These are phyloP conservation scores for Arthroderma sp. DNA, from an alignment of 2,329 filamentous ascomycete genomes.

Conservation along the genomic window DNA sequence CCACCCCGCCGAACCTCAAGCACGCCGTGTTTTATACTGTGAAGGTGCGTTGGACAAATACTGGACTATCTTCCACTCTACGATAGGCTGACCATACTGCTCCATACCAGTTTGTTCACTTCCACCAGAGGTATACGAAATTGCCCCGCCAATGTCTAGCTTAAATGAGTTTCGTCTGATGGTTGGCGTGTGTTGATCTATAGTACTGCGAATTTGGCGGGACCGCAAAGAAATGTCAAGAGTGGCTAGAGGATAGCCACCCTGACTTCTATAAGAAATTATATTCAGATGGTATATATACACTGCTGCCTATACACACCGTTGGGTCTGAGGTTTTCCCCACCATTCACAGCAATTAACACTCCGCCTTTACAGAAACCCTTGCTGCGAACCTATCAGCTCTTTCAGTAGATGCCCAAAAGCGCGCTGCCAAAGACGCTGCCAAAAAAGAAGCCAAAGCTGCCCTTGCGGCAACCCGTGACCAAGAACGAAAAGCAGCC, in stretches of 20 bases:
- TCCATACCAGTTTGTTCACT: constrained; percentile 44
- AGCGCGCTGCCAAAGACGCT: constrained; percentile 89
- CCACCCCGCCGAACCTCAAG: constrained; percentile 26
- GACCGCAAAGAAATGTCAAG: constrained; percentile 90
- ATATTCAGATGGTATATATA: constrained; percentile 63
- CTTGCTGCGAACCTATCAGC: constrained; percentile 72
- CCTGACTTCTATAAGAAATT: constrained; percentile 61
- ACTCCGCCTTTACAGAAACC: constrained; percentile 43
- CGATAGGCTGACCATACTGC: too few species aligned
- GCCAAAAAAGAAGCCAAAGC: constrained; percentile 96
- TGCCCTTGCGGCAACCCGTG: constrained; percentile 69
- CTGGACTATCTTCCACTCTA: constrained; percentile 1
- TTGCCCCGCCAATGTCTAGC: neutral
- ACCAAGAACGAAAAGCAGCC: constrained; percentile 67
- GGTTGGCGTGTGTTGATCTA: constrained; percentile 9
- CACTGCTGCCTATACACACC: neutral
- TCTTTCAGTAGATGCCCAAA: constrained; percentile 80
- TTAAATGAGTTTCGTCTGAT: neutral
- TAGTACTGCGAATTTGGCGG: constrained; percentile 99
- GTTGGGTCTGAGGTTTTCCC: neutral
- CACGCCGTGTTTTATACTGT: constrained; percentile 48
- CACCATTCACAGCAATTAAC: too few species aligned
- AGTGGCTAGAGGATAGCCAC: constrained; percentile 75
- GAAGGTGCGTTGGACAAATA: constrained; percentile 35
- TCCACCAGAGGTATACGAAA: constrained; percentile 49